These are phyloP conservation scores for Candida xyloterini DNA, from an alignment of 805 yeast species.

Conservation along the genomic window DNA sequence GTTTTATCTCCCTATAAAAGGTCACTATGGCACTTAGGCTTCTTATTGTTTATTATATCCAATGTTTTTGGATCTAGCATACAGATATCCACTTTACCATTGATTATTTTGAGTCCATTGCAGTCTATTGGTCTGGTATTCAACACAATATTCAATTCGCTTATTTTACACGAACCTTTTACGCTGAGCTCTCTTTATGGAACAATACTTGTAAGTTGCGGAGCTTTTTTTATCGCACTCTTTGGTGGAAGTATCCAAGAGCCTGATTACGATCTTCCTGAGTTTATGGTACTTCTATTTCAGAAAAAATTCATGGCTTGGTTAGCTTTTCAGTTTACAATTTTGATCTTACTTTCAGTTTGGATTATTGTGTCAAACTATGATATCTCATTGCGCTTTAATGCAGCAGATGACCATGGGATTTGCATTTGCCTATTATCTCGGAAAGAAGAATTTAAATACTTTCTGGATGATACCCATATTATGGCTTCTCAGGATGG, in stretches of 20 bases:
- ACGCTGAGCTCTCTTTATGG: slow-evolving; percentile 57
- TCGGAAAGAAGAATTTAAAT: slow-evolving; percentile 1
- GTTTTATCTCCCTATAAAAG: slow-evolving; percentile 41
- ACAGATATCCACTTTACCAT: slow-evolving; percentile 80
- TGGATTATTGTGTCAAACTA: slow-evolving; percentile 28
- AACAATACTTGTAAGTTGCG: slow-evolving; percentile 63
- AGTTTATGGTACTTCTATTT: slow-evolving; percentile 41
- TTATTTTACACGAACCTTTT: slow-evolving; percentile 67
- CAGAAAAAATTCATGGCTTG: slow-evolving; percentile 54
- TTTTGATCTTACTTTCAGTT: slow-evolving; percentile 29
- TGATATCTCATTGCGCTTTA: slow-evolving; percentile 5
- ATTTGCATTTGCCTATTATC: background rate
- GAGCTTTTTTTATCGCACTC: slow-evolving; percentile 75
- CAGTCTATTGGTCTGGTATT: slow-evolving; percentile 89
- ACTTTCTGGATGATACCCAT: no score
- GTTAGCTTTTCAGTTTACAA: slow-evolving; percentile 40
- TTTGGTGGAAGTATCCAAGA: slow-evolving; percentile 67
- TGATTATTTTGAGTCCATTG: slow-evolving; percentile 74
- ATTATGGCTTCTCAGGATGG: background rate
- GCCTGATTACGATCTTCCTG: slow-evolving; percentile 49
- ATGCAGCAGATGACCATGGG: background rate
- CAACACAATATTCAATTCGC: slow-evolving; percentile 69
- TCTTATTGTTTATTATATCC: slow-evolving; percentile 64
- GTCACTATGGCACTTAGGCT: slow-evolving; percentile 73
- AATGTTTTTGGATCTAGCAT: slow-evolving; percentile 79